A percentile compares a stretch with the other conserved stretches of the same genome.
Evolutionary conservation across 371 early-diverging fungal species (phyloP).

Genomic region (Rhizomucor miehei): DNA sequence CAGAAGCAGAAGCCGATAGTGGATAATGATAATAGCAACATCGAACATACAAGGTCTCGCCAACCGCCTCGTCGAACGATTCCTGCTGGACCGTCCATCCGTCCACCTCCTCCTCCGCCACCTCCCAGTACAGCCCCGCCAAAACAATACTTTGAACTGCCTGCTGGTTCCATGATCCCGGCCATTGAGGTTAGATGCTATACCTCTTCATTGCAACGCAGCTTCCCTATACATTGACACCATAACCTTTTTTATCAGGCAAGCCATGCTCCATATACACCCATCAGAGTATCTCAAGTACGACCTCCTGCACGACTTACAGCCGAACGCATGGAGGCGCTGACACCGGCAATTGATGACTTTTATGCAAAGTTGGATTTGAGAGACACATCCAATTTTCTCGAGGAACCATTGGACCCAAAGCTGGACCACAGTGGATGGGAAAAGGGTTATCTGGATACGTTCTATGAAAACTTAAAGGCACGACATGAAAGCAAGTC

Average conservation of each 20-base stretch:
- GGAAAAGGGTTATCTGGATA: slow-evolving; percentile 54
- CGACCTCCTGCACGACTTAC: slow-evolving; percentile 23
- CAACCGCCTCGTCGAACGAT: slow-evolving; percentile 1
- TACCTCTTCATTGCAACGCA: slow-evolving; percentile 1
- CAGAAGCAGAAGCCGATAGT: too few species aligned
- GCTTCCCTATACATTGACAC: background rate
- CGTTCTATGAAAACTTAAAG: slow-evolving; percentile 26
- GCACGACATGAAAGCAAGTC: slow-evolving; percentile 10
- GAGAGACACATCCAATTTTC: slow-evolving; percentile 13
- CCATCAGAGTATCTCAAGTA: slow-evolving; percentile 40
- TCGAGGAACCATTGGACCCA: slow-evolving; percentile 18
- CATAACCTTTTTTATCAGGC: slow-evolving; percentile 7
- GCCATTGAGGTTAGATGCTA: slow-evolving; percentile 35
- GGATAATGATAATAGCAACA: background rate
- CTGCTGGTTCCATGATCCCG: slow-evolving; percentile 57
- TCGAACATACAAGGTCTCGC: background rate
- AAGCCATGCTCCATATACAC: slow-evolving; percentile 41
- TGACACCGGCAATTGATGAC: slow-evolving; percentile 35
- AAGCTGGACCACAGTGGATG: slow-evolving; percentile 56
- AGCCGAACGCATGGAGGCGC: slow-evolving; percentile 20
- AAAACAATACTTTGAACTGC: slow-evolving; percentile 51
- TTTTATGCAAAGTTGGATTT: slow-evolving; percentile 48
- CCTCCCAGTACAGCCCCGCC: slow-evolving; percentile 12
- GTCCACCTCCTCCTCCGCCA: slow-evolving; percentile 5
- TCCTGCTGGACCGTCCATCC: slow-evolving; percentile 4